These are phyloP conservation scores for Chondrus crispus DNA, from an alignment of 23 red algal species.

Conservation along the genomic window DNA sequence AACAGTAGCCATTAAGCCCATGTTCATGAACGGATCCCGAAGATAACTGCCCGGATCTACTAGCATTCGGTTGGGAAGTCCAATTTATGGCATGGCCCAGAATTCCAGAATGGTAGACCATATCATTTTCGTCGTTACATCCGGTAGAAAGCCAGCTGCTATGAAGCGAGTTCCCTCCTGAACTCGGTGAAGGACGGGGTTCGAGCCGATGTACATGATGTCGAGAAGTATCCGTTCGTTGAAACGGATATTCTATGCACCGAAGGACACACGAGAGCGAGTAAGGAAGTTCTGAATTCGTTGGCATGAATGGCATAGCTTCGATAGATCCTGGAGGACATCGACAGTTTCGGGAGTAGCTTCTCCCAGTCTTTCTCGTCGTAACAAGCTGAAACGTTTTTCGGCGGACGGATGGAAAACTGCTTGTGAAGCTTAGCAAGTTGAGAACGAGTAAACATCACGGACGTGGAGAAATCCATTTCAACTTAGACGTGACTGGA, in stretches of 20 bases:
- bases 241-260: not conserved
- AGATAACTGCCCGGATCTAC: not conserved
- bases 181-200: not conserved
- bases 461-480: not conserved
- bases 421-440: not conserved
- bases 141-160: not conserved
- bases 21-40: no score
- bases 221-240: not conserved
- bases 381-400: not conserved
- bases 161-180: not conserved
- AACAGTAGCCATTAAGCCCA: no score
- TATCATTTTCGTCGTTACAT: not conserved
- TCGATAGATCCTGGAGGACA: not conserved
- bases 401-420: not conserved
- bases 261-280: not conserved
- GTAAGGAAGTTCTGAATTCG: not conserved
- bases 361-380: not conserved
- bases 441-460: not conserved
- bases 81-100: not conserved
- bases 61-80: not conserved
- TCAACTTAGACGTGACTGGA: not conserved
- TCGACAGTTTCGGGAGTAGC: not conserved
- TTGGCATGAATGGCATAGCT: conserved; percentile 4
- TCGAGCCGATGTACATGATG: not conserved
- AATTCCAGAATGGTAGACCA: not conserved